Percentiles rank a stretch among this genome's conserved stretches.
phyloP scores from a whole-genome alignment of 257 asterid genomes.

The Solanum gracilifrons region DNA sequence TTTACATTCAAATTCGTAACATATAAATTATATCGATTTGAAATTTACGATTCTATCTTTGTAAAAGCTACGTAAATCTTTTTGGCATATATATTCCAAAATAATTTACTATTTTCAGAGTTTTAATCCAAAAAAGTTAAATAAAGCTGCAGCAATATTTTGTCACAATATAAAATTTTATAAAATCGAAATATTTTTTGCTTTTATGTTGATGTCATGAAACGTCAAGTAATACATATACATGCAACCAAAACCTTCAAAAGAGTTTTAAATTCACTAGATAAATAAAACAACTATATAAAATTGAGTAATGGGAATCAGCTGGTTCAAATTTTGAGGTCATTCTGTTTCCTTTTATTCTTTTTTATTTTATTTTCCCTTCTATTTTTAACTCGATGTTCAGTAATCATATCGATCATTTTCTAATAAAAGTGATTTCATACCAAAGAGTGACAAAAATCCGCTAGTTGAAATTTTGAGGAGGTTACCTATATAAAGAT shows the following conservation, averaged over 20 bases:
- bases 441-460: not conserved
- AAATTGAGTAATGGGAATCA: not conserved
- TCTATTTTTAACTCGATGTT: not conserved
- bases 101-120: not conserved
- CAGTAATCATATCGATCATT: accelerated
- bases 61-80: not conserved
- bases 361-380: not conserved
- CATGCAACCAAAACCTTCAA: not conserved
- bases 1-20: too few species aligned
- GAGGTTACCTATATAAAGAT: not conserved
- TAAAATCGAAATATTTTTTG: not conserved
- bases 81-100: not conserved
- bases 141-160: not conserved
- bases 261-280: not conserved
- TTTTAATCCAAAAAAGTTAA: not conserved
- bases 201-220: not conserved
- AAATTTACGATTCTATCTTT: not conserved
- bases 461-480: not conserved
- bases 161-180: not conserved
- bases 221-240: not conserved
- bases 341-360: not conserved
- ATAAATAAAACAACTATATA: not conserved
- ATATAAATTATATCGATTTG: too few species aligned
- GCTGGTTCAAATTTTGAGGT: not conserved
- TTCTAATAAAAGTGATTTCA: not conserved